Evolutionary conservation across 495 filamentous ascomycete genomes (phyloP).

Genomic region (Penicillium dipodomyicola): DNA sequence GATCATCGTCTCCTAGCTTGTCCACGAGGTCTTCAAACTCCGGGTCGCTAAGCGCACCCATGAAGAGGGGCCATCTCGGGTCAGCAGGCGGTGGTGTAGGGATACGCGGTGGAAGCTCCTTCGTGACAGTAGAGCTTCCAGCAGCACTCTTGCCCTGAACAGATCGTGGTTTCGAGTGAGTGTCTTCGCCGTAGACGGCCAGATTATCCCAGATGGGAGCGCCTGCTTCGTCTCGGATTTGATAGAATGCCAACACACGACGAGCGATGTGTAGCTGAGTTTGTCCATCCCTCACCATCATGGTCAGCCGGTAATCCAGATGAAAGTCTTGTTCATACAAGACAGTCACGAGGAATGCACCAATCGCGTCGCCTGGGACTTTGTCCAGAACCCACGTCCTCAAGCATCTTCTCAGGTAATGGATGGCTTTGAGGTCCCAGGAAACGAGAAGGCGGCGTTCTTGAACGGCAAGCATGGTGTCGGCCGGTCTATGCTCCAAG

Average conservation of each 20-base stretch:
- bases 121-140: not conserved
- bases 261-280: not conserved
- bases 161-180: not conserved
- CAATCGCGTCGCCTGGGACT: slow-evolving; percentile 11
- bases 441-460: not conserved
- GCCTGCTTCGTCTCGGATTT: not conserved
- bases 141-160: not conserved
- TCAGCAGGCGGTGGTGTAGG: not conserved
- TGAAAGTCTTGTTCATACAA: slow-evolving; percentile 7
- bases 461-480: not conserved
- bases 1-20: not conserved
- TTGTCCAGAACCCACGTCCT: not conserved
- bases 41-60: not conserved
- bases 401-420: not conserved
- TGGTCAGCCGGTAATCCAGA: not conserved
- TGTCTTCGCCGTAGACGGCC: not conserved
- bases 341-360: slow-evolving; percentile 7
- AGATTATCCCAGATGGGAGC: not conserved
- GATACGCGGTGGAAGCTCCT: not conserved
- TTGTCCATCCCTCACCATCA: not conserved
- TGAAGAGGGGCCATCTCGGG: not conserved
- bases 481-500: not conserved
- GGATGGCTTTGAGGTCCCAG: slow-evolving; percentile 11
- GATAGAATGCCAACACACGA: not conserved
- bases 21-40: not conserved